A percentile compares a stretch with the other conserved stretches of the same genome.
Conservation (phyloP, 2,329 filamentous ascomycete genomes). For the Hymenoscyphus repandus region DNA sequence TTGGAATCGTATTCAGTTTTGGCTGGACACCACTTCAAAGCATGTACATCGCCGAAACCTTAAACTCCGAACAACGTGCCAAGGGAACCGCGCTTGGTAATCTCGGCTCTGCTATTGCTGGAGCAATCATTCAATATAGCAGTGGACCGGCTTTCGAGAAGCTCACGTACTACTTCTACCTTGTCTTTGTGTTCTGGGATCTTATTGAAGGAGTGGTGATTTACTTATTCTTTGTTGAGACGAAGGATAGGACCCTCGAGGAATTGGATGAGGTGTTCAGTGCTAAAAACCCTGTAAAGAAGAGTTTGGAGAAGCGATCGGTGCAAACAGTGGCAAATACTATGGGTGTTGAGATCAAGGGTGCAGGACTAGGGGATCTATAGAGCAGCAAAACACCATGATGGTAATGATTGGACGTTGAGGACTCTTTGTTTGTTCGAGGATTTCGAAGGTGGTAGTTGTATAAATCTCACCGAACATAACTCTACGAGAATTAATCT, state of each 20-base stretch:
- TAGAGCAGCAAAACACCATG: not conserved
- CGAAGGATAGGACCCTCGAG: conserved; percentile 47
- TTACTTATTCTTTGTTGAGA: conserved; percentile 49
- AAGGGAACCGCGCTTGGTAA: conserved; percentile 33
- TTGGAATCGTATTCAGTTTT: conserved; percentile 46
- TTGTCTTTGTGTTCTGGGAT: conserved; percentile 31
- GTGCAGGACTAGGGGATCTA: not conserved
- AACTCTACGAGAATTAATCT: no score
- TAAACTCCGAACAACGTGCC: conserved; percentile 40
- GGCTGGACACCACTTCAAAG: conserved; percentile 46
- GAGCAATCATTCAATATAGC: conserved; percentile 34
- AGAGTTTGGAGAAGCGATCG: conserved; percentile 27
- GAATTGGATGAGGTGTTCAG: conserved; percentile 49
- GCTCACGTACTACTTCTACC: conserved; percentile 34
- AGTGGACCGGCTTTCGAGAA: conserved; percentile 34
- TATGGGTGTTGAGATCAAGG: not conserved
- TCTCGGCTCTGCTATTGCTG: conserved; percentile 34
- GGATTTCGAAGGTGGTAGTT: no score
- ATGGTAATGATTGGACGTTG: not conserved
- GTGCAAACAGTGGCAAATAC: conserved; percentile 39
- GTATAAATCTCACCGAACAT: no score
- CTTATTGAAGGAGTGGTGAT: conserved; percentile 37
- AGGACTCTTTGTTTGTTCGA: no score
- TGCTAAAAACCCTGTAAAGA: conserved; percentile 39
- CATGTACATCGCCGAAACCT: conserved; percentile 45